Conservation (phyloP, 2,329 filamentous ascomycete species). For the Aspergillus oerlinghausenensis region DNA sequence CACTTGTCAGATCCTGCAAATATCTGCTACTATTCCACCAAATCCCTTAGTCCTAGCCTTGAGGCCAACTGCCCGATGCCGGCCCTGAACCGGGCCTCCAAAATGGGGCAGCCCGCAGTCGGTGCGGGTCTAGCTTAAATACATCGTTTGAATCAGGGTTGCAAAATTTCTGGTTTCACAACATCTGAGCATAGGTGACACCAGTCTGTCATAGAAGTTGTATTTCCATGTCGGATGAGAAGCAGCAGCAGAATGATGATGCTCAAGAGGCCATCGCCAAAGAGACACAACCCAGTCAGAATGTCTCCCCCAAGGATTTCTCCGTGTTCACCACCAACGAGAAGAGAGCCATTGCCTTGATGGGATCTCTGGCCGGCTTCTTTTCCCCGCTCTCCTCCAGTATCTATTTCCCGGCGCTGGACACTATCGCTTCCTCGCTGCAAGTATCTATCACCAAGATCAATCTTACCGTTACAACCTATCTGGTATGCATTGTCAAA, state of each 20-base stretch:
- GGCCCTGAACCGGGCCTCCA: neutral
- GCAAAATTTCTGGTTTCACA: neutral
- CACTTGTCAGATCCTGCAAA: neutral
- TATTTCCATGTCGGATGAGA: neutral
- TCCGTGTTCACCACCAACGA: constrained; percentile 22
- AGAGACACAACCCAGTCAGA: neutral
- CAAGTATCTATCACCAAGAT: constrained; percentile 40
- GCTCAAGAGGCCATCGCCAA: neutral
- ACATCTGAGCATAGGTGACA: neutral
- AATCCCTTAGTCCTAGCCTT: neutral
- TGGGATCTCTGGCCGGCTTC: constrained; percentile 23
- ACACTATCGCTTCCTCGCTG: constrained; percentile 34
- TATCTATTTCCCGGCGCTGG: constrained; percentile 36
- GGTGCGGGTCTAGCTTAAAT: neutral
- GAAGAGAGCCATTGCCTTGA: constrained; percentile 18
- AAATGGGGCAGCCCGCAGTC: neutral
- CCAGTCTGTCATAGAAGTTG: neutral
- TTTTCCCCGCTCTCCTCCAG: constrained; percentile 32
- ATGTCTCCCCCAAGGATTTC: constrained; percentile 37
- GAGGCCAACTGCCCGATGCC: neutral
- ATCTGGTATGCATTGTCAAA: constrained; percentile 33
- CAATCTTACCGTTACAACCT: constrained; percentile 50
- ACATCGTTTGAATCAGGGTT: neutral
- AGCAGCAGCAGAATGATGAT: neutral
- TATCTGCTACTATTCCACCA: neutral